Evolutionary conservation across 495 filamentous ascomycete species (phyloP).

Genomic region (Aspergillus avenaceus): DNA sequence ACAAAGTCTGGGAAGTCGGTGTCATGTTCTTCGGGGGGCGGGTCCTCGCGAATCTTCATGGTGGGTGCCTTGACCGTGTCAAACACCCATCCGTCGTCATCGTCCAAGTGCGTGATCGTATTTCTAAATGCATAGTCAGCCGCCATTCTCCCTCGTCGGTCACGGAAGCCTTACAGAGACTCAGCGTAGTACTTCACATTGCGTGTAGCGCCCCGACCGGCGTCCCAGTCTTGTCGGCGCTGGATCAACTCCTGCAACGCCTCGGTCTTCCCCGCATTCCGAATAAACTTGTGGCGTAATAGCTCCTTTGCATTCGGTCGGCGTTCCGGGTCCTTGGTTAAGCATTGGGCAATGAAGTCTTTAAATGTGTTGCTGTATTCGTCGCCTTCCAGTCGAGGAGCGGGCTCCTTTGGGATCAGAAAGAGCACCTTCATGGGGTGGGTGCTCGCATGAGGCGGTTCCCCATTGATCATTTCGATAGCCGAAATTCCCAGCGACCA

Average conservation of each 20-base stretch:
- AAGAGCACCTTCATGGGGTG: constrained; percentile 99
- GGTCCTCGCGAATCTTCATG: constrained; percentile 38
- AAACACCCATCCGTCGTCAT: constrained; percentile 94
- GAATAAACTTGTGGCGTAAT: constrained; percentile 85
- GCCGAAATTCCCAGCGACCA: constrained; percentile 98
- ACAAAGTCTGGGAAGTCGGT: constrained; percentile 22
- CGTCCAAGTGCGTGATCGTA: constrained; percentile 54
- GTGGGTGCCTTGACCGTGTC: constrained; percentile 78
- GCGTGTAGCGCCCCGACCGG: constrained; percentile 52
- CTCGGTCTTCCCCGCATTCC: constrained; percentile 78
- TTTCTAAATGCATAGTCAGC: constrained; percentile 38
- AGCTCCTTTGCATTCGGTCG: constrained; percentile 84
- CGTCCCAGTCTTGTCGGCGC: constrained; percentile 76
- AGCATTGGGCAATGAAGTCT: constrained; percentile 84
- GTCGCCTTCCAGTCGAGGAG: constrained; percentile 78
- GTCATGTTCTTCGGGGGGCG: constrained; percentile 30
- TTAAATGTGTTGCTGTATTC: constrained; percentile 87
- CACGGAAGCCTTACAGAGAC: constrained; percentile 55
- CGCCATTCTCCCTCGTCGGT: not conserved
- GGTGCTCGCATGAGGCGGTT: constrained; percentile 83
- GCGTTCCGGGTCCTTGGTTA: constrained; percentile 84
- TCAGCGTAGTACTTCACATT: constrained; percentile 86
- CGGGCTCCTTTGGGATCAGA: constrained; percentile 86
- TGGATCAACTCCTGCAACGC: constrained; percentile 82
- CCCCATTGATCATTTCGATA: constrained; percentile 87